These are phyloP conservation scores for Zygosaccharomyces lentus DNA, from an alignment of 805 yeast species.

Conservation along the genomic window DNA sequence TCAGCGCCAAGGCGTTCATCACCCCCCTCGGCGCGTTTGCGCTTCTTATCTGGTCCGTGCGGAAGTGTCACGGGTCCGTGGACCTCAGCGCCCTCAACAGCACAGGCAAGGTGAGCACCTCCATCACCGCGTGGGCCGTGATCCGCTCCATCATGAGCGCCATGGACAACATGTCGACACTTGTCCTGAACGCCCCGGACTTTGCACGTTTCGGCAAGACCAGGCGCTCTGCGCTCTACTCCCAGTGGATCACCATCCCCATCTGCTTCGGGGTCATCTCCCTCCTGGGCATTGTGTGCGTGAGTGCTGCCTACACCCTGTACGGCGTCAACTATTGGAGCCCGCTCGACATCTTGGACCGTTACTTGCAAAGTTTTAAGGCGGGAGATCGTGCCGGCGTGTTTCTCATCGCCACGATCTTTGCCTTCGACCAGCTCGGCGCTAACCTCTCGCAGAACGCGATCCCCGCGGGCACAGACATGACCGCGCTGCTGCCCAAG, in stretches of 20 bases:
- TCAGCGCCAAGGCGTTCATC: constrained; percentile 72
- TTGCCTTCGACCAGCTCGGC: constrained; percentile 73
- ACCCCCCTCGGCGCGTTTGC: constrained; percentile 83
- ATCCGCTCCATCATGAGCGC: constrained; percentile 73
- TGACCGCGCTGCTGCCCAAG: constrained; percentile 60
- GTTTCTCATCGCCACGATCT: constrained; percentile 64
- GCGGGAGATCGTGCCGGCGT: constrained; percentile 74
- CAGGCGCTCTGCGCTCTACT: constrained; percentile 45
- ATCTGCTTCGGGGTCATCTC: constrained; percentile 75
- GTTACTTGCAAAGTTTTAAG: constrained; percentile 50
- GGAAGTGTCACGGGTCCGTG: constrained; percentile 64
- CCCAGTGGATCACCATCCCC: constrained; percentile 68
- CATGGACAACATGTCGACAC: constrained; percentile 82
- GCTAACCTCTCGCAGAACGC: constrained; percentile 73
- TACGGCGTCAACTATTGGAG: constrained; percentile 76
- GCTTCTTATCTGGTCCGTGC: constrained; percentile 79
- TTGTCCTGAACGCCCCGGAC: constrained; percentile 85
- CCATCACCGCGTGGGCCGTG: constrained; percentile 78
- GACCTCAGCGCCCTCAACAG: constrained; percentile 28
- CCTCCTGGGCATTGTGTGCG: constrained; percentile 77
- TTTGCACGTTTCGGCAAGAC: constrained; percentile 77
- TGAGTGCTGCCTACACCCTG: constrained; percentile 67
- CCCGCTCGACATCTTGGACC: constrained; percentile 70
- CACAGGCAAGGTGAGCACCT: constrained; percentile 24
- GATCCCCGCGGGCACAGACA: constrained; percentile 68